A percentile compares a stretch with the other conserved stretches of the same genome.
phyloP scores from a whole-genome alignment of 108 stramenopile genomes.

The Fragilaria crotonensis region DNA sequence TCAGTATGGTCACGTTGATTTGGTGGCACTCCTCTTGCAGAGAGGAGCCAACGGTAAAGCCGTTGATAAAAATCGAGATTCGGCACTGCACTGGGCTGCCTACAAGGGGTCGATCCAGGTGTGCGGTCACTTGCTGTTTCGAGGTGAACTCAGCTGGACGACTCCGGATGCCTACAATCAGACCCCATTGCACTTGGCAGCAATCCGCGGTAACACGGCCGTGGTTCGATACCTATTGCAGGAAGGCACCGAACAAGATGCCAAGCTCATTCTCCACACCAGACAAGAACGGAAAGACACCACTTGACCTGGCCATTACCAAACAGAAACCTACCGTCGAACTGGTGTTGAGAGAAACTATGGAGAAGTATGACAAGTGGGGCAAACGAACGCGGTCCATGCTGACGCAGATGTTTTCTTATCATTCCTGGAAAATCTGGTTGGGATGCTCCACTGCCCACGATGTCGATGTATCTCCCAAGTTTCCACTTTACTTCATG shows the following conservation, averaged over 20 bases:
- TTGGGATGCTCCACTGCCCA: conserved; percentile 51
- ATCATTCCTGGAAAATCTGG: conserved; percentile 64
- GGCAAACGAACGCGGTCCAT: conserved; percentile 14
- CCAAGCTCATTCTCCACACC: conserved; percentile 14
- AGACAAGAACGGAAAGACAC: conserved; percentile 74
- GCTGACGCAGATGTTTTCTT: conserved; percentile 27
- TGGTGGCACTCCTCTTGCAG: conserved; percentile 81
- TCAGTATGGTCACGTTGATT: conserved; percentile 90
- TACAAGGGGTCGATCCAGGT: conserved; percentile 90
- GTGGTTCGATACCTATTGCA: conserved; percentile 71
- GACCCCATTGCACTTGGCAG: conserved; percentile 90
- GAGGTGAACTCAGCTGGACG: conserved; percentile 33
- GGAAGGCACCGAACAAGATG: conserved; percentile 22
- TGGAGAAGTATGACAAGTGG: conserved; percentile 24
- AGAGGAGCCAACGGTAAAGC: conserved; percentile 71
- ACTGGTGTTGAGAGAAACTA: conserved; percentile 45
- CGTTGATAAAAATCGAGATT: conserved; percentile 78
- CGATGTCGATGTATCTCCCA: conserved; percentile 52
- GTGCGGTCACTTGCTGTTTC: conserved; percentile 79
- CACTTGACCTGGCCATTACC: conserved; percentile 68
- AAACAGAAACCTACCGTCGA: conserved; percentile 70
- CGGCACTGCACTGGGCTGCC: conserved; percentile 94
- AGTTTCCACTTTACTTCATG: conserved; percentile 73
- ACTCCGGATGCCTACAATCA: conserved; percentile 85
- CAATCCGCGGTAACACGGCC: conserved; percentile 79